A percentile compares a stretch with the other conserved stretches of the same genome.
phyloP scores from a whole-genome alignment of 306 rosid species.

The Gastrolobium villosum region DNA sequence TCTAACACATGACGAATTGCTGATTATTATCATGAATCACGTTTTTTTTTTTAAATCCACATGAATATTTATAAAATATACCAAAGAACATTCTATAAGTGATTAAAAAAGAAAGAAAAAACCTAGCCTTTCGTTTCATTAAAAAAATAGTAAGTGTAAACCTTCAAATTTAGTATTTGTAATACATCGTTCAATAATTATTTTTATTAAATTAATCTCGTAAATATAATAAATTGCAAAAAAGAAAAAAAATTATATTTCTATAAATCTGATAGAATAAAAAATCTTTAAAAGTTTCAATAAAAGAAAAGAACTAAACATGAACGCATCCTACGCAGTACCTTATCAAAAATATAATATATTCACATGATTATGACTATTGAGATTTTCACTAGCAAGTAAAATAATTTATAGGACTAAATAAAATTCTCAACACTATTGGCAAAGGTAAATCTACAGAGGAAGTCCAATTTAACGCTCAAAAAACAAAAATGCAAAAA shows the following conservation, averaged over 20 bases:
- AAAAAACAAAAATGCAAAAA: not conserved
- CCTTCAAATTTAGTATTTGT: too few relatives aligned
- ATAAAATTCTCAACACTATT: constrained; percentile 8
- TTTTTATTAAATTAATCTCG: too few relatives aligned
- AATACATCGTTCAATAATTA: too few relatives aligned
- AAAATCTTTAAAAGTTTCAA: too few relatives aligned
- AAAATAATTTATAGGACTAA: not conserved
- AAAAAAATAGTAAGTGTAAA: too few relatives aligned
- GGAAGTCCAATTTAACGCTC: constrained; percentile 26
- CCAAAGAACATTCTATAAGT: not conserved
- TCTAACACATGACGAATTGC: not conserved
- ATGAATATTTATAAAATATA: not conserved
- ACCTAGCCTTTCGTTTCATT: too few relatives aligned
- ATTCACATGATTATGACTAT: constrained; percentile 14
- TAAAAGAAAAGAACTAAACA: not conserved
- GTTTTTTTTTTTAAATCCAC: not conserved
- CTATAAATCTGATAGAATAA: too few relatives aligned
- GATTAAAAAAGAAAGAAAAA: too few relatives aligned
- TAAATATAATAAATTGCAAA: too few relatives aligned
- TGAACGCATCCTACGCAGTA: not conserved
- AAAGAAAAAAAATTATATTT: too few relatives aligned
- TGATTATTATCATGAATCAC: not conserved
- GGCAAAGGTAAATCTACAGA: constrained; percentile 37
- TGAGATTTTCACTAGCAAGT: not conserved
- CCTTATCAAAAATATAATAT: not conserved